phyloP scores from a whole-genome alignment of 116 monocot species.

The Papilionanthe hybrid region DNA sequence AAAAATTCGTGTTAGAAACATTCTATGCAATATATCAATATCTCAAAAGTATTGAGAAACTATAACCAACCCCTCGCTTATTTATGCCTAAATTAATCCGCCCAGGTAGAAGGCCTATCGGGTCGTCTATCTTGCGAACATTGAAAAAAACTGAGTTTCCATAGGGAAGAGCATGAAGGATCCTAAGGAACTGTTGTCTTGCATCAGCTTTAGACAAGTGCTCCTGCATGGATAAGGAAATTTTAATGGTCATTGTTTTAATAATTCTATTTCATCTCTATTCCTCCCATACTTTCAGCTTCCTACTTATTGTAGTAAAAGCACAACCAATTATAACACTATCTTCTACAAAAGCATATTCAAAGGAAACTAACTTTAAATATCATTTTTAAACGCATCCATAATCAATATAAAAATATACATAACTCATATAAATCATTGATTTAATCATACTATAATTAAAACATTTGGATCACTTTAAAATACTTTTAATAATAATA shows the following conservation, averaged over 20 bases:
- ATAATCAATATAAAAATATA: too few species aligned
- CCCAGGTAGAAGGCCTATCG: constrained; percentile 94
- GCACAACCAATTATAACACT: background rate
- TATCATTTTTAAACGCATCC: background rate
- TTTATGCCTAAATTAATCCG: constrained; percentile 95
- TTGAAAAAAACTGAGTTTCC: constrained; percentile 94
- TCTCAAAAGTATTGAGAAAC: background rate
- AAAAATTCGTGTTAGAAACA: background rate
- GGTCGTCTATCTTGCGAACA: constrained; percentile 97
- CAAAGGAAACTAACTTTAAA: background rate
- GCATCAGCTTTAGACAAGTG: constrained; percentile 96
- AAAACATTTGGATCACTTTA: too few species aligned
- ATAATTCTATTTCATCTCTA: background rate
- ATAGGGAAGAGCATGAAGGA: constrained; percentile 81
- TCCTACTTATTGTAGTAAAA: background rate
- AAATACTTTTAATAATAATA: background rate
- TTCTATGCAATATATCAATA: background rate
- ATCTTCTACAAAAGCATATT: background rate
- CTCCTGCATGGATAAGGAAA: constrained; percentile 41
- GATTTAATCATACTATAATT: too few species aligned
- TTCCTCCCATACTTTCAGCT: background rate
- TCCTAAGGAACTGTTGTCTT: constrained; percentile 89
- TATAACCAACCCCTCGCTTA: constrained; percentile 81
- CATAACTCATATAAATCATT: too few species aligned
- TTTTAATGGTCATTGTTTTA: background rate